These are phyloP conservation scores for Pythium utonaiense DNA, from an alignment of 352 stramenopile genomes.

Conservation along the genomic window DNA sequence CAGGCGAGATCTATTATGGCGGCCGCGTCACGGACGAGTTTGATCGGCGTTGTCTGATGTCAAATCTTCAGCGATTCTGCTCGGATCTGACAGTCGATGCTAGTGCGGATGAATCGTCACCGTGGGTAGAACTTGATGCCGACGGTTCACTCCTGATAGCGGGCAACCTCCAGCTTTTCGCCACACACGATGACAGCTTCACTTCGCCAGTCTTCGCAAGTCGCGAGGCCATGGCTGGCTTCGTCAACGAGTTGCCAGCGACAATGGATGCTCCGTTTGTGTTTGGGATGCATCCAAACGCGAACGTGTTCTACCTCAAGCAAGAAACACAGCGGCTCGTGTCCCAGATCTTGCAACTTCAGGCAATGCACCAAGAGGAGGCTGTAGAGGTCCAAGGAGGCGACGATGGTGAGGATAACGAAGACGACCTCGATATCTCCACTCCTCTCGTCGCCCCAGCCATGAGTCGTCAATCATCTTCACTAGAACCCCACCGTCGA, in stretches of 20 bases:
- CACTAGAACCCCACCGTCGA: not conserved
- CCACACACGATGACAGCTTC: constrained; percentile 34
- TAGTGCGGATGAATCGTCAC: not conserved
- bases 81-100: constrained; percentile 25
- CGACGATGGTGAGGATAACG: not conserved
- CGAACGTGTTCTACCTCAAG: constrained; percentile 62
- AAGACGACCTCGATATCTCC: not conserved
- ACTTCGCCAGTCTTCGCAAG: constrained; percentile 37
- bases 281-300: constrained; percentile 83
- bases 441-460: not conserved
- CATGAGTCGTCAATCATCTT: not conserved
- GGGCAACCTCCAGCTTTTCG: constrained; percentile 16
- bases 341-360: constrained; percentile 35
- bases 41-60: constrained; percentile 64
- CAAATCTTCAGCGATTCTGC: constrained; percentile 65
- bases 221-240: constrained; percentile 36
- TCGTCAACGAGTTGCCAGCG: constrained; percentile 44
- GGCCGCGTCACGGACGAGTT: constrained; percentile 81
- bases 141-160: not conserved
- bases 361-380: constrained; percentile 18
- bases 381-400: not conserved
- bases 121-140: not conserved
- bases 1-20: constrained; percentile 79
- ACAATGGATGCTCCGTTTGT: constrained; percentile 55
- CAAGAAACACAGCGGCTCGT: constrained; percentile 50